These are phyloP conservation scores for Tardiomyces digboiensis DNA, from an alignment of 1,139 yeast genomes.

Conservation along the genomic window DNA sequence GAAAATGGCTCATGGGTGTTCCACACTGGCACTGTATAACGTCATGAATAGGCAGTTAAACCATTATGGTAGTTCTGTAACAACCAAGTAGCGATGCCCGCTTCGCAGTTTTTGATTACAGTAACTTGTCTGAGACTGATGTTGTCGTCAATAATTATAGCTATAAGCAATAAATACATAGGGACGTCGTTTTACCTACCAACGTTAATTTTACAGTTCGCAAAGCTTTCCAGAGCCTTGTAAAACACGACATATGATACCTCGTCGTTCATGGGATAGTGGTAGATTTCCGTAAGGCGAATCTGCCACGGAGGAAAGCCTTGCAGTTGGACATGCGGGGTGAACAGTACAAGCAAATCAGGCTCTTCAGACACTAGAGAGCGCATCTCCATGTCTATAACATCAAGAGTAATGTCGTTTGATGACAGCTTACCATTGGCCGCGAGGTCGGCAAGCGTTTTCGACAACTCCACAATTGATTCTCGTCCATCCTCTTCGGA, in stretches of 20 bases:
- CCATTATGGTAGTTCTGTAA: too few relatives aligned
- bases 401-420: slow-evolving; percentile 60
- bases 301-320: slow-evolving; percentile 99
- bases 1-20: slow-evolving; percentile 79
- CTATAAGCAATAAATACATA: too few relatives aligned
- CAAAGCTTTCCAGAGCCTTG: slow-evolving; percentile 70
- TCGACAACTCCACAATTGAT: slow-evolving; percentile 80
- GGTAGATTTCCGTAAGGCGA: slow-evolving; percentile 79
- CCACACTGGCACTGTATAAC: slow-evolving; percentile 32
- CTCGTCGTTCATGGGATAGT: slow-evolving; percentile 82
- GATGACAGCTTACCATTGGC: slow-evolving; percentile 49
- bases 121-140: too few relatives aligned
- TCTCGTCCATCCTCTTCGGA: slow-evolving; percentile 82
- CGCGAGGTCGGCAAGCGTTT: slow-evolving; percentile 74
- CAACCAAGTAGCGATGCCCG: too few relatives aligned
- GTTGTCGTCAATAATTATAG: too few relatives aligned
- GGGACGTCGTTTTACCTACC: slow-evolving; percentile 54
- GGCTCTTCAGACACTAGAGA: slow-evolving; percentile 87
- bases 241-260: slow-evolving; percentile 81
- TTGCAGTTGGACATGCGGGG: slow-evolving; percentile 79
- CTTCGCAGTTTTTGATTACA: too few relatives aligned
- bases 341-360: slow-evolving; percentile 73
- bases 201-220: slow-evolving; percentile 76
- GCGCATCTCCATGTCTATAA: slow-evolving; percentile 65
- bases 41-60: too few relatives aligned